These are phyloP conservation scores for Artemisia annua DNA, from an alignment of 129 eudicot species.

Conservation along the genomic window DNA sequence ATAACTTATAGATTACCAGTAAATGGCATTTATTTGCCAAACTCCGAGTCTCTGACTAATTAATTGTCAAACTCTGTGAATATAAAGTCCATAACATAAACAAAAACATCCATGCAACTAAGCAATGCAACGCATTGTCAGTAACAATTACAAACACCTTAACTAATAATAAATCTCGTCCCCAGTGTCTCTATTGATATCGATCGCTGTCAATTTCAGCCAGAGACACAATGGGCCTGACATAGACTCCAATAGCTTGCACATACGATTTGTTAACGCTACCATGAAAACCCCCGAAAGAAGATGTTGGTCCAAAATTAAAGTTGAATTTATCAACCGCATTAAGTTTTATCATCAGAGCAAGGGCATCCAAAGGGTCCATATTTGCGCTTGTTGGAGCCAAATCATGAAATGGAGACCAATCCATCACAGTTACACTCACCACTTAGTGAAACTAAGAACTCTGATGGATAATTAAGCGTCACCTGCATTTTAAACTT, in stretches of 20 bases:
- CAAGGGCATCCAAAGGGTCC: slow-evolving; percentile 20
- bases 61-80: too few species aligned
- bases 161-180: too few species aligned
- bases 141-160: too few species aligned
- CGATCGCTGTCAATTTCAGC: too few species aligned
- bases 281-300: slow-evolving; percentile 16
- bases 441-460: slow-evolving; percentile 16
- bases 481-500: slow-evolving; percentile 11
- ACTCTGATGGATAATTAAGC: slow-evolving; percentile 16
- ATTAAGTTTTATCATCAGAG: neutral
- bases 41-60: too few species aligned
- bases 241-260: slow-evolving; percentile 8
- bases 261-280: neutral
- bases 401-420: slow-evolving; percentile 6
- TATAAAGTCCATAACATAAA: too few species aligned
- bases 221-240: slow-evolving; percentile 3
- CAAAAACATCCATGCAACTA: too few species aligned
- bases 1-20: too few species aligned
- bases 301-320: slow-evolving; percentile 6
- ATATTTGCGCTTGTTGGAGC: slow-evolving; percentile 16
- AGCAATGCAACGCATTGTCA: too few species aligned
- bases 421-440: neutral
- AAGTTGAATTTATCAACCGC: neutral
- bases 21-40: too few species aligned
- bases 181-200: too few species aligned